Percentiles rank a stretch among this genome's conserved stretches.
These are phyloP conservation scores for Tolypocladium tropicale DNA, from an alignment of 2,329 filamentous ascomycete species.

Conservation along the genomic window DNA sequence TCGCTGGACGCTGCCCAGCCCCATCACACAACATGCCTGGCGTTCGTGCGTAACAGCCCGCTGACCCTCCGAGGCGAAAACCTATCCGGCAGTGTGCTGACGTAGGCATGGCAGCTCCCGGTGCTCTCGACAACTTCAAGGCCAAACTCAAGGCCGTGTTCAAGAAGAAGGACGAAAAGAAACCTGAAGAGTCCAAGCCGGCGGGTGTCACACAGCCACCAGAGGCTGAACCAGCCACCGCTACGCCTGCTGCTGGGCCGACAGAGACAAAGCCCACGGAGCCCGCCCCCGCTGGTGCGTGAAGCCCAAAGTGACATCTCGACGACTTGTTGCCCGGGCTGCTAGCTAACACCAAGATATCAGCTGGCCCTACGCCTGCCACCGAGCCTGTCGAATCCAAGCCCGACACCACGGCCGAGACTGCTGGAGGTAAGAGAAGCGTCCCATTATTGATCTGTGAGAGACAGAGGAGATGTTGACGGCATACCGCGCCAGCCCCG, in stretches of 20 bases:
- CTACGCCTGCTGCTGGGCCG: constrained; percentile 17
- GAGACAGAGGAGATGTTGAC: not conserved
- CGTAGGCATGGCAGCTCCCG: constrained; percentile 25
- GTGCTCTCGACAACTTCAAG: constrained; percentile 45
- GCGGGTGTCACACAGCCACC: constrained; percentile 12
- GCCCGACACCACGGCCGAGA: constrained; percentile 12
- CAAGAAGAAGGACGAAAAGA: constrained; percentile 35
- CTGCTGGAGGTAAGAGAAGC: constrained; percentile 13
- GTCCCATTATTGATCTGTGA: not conserved
- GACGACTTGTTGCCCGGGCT: not conserved
- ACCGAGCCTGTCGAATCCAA: constrained; percentile 16
- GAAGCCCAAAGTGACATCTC: not conserved
- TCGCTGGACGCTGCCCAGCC: not conserved
- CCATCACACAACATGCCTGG: constrained; percentile 34
- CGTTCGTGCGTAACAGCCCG: constrained; percentile 33
- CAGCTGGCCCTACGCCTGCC: constrained; percentile 15
- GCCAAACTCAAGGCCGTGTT: constrained; percentile 43
- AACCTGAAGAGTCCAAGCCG: constrained; percentile 11
- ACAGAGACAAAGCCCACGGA: constrained; percentile 24
- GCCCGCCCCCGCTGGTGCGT: constrained; percentile 20
- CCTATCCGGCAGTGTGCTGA: not conserved
- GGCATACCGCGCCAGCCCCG: constrained; percentile 8
- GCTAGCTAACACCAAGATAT: constrained; percentile 1
- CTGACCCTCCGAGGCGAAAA: not conserved
- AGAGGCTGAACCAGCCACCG: constrained; percentile 14